These are phyloP conservation scores for Leccinum pallidistipes DNA, from an alignment of 1,284 basidiomycete species.

Conservation along the genomic window DNA sequence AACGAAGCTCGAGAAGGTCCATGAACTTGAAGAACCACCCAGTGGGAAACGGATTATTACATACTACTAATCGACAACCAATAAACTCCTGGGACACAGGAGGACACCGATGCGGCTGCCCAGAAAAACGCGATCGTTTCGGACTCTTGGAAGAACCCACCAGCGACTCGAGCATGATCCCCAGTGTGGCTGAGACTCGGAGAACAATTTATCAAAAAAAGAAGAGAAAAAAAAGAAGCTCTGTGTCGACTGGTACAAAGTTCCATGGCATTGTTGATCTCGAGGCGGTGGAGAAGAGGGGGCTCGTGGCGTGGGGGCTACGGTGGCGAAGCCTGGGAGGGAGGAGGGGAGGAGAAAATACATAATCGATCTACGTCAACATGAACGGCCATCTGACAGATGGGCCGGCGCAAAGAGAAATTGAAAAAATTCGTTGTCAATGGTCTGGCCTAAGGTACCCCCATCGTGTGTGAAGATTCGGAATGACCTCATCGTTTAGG, in stretches of 20 bases:
- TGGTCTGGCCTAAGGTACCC: not conserved
- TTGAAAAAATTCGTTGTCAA: not conserved
- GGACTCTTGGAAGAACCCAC: not conserved
- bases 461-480: constrained; percentile 15
- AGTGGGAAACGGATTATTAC: not conserved
- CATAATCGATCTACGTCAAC: constrained; percentile 14
- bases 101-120: not conserved
- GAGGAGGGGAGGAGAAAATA: not conserved
- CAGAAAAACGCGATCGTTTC: not conserved
- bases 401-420: constrained; percentile 10
- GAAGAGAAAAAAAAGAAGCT: not conserved
- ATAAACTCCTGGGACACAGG: not conserved
- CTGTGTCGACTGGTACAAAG: not conserved
- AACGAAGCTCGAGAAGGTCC: not conserved
- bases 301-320: not conserved
- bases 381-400: constrained; percentile 32
- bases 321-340: not conserved
- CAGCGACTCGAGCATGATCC: not conserved
- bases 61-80: not conserved
- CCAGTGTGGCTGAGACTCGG: not conserved
- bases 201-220: not conserved
- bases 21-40: not conserved
- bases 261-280: not conserved
- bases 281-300: not conserved
- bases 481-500: not conserved